These are phyloP conservation scores for Umbelopsis sp. DNA, from an alignment of 192 early-diverging fungal species.

Conservation along the genomic window DNA sequence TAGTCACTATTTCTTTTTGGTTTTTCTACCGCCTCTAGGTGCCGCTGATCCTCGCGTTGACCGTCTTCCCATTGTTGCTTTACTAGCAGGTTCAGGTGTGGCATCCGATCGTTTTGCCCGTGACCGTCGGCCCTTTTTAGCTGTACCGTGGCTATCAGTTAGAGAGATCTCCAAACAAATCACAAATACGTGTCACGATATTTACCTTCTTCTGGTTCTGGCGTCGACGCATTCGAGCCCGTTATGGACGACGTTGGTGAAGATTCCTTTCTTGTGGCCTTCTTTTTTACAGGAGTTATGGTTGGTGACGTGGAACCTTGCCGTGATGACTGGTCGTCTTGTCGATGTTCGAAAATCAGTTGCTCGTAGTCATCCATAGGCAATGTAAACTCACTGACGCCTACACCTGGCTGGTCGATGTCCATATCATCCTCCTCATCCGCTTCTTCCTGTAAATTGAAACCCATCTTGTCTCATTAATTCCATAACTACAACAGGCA, in stretches of 20 bases:
- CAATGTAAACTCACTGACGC: conserved; percentile 44
- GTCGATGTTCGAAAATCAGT: conserved; percentile 44
- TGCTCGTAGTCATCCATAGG: conserved; percentile 51
- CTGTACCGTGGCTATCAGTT: neutral
- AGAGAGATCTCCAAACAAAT: no score
- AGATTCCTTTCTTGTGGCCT: conserved; percentile 39
- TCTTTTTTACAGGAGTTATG: conserved; percentile 35
- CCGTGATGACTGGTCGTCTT: conserved; percentile 37
- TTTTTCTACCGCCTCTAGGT: conserved; percentile 19
- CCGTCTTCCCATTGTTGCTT: conserved; percentile 19
- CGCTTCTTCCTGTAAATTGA: conserved; percentile 40
- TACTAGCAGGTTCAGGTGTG: conserved; percentile 30
- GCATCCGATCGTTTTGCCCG: conserved; percentile 22
- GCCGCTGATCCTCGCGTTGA: conserved; percentile 18
- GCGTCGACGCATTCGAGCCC: conserved; percentile 49
- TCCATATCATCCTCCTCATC: conserved; percentile 30
- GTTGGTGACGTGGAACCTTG: conserved; percentile 33
- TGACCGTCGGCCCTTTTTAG: conserved; percentile 21
- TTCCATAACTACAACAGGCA: no score
- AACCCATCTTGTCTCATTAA: neutral
- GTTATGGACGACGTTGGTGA: conserved; percentile 48
- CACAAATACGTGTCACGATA: neutral
- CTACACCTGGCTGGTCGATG: neutral
- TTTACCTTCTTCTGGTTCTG: conserved; percentile 55
- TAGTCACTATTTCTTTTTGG: conserved; percentile 19